Evolutionary conservation across 2,329 filamentous ascomycete genomes (phyloP).

Genomic region (Paraconiothyrium sp.): DNA sequence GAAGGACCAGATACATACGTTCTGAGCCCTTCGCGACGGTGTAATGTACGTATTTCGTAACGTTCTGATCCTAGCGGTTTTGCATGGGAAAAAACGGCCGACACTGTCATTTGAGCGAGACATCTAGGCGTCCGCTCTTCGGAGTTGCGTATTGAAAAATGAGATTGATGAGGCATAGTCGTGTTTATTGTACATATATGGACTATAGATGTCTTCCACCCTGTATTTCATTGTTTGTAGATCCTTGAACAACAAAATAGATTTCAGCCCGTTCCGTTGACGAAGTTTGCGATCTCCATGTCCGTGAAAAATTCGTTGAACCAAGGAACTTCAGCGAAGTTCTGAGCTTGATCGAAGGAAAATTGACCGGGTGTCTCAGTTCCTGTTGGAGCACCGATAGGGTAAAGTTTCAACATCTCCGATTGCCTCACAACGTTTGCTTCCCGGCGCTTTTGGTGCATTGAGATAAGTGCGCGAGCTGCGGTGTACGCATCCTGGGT

Average conservation of each 20-base stretch:
- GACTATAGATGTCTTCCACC: not conserved
- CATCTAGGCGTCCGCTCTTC: too few species aligned
- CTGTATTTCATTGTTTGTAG: too few species aligned
- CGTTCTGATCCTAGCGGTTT: not conserved
- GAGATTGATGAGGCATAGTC: too few species aligned
- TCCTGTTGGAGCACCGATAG: not conserved
- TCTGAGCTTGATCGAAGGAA: slow-evolving; percentile 3
- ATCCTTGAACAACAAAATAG: not conserved
- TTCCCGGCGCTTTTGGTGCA: slow-evolving; percentile 12
- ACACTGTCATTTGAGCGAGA: too few species aligned
- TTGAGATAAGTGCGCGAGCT: slow-evolving; percentile 7
- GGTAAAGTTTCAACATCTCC: slow-evolving; percentile 14
- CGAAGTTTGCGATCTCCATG: slow-evolving; percentile 4
- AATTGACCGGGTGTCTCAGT: not conserved
- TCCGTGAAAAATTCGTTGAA: slow-evolving; percentile 14
- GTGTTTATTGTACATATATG: not conserved
- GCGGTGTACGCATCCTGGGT: slow-evolving; percentile 30
- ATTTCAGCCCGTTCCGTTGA: slow-evolving; percentile 4
- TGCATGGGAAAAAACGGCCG: too few species aligned
- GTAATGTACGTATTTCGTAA: not conserved
- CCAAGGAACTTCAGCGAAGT: slow-evolving; percentile 8
- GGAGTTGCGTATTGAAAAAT: too few species aligned
- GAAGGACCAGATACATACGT: slow-evolving; percentile 67
- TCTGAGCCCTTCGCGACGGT: slow-evolving; percentile 50
- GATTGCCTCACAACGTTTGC: slow-evolving; percentile 9